Percentiles rank a stretch among this genome's conserved stretches.
Evolutionary conservation across 306 rosid genomes (phyloP).

Genomic region (Coriaria nepalensis): DNA sequence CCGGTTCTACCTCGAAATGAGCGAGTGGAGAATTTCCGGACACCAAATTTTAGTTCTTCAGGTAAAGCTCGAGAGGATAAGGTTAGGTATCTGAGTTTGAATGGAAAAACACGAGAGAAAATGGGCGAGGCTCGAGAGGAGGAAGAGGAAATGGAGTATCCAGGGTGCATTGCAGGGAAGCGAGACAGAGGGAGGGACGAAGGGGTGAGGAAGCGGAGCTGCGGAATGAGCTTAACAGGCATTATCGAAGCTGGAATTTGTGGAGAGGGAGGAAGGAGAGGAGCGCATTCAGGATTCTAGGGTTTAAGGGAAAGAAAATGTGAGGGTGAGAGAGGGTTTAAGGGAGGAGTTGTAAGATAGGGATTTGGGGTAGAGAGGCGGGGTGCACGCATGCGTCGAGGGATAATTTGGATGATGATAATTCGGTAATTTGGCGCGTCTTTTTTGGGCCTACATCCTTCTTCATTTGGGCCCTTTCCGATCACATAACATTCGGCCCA

Average conservation of each 20-base stretch:
- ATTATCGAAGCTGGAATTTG: constrained; percentile 13
- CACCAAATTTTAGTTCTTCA: constrained; percentile 7
- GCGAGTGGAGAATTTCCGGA: constrained; percentile 31
- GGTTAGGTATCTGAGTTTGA: constrained; percentile 29
- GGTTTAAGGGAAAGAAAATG: constrained; percentile 18
- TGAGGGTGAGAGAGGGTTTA: neutral
- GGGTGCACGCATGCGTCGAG: no score
- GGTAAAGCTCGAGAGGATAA: constrained; percentile 15
- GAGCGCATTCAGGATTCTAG: constrained; percentile 6
- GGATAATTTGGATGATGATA: no score
- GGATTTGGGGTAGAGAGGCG: no score
- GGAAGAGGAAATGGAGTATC: constrained; percentile 12
- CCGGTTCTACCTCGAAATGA: constrained; percentile 17
- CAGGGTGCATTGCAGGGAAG: constrained; percentile 30
- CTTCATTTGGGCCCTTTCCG: no score
- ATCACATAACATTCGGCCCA: no score
- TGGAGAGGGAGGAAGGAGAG: neutral
- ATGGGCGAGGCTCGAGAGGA: constrained; percentile 21
- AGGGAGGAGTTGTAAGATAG: no score
- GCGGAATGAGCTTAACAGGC: constrained; percentile 50
- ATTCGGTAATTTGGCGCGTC: no score
- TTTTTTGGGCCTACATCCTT: no score
- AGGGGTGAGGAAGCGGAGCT: constrained; percentile 40
- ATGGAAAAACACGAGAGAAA: constrained; percentile 43
- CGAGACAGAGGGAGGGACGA: constrained; percentile 15